Conservation (phyloP, 345 rosid genomes). For the Pseudoturritis turrita region DNA sequence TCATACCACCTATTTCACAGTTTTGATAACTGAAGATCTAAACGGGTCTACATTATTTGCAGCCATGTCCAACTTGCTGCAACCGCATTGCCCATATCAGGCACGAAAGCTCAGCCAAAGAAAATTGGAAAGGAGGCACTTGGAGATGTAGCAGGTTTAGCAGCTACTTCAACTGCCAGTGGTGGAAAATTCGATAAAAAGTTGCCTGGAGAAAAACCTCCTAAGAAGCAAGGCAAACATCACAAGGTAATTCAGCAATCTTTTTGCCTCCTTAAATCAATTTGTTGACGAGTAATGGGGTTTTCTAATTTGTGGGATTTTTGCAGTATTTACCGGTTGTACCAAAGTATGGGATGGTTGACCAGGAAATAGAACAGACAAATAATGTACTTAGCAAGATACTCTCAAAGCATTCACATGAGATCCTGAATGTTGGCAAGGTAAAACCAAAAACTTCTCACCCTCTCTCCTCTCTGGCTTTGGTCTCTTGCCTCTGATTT, state of each 20-base stretch:
- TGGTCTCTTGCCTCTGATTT: neutral
- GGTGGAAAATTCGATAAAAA: constrained; percentile 96
- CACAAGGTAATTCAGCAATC: constrained; percentile 57
- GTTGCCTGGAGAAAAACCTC: constrained; percentile 78
- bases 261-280: neutral
- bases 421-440: constrained; percentile 79
- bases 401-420: constrained; percentile 79
- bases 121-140: constrained; percentile 67
- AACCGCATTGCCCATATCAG: constrained; percentile 79
- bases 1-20: neutral
- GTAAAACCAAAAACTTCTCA: constrained; percentile 31
- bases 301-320: neutral
- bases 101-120: constrained; percentile 58
- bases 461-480: neutral
- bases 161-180: constrained; percentile 84
- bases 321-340: constrained; percentile 80
- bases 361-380: constrained; percentile 73
- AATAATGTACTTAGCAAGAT: constrained; percentile 74
- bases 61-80: constrained; percentile 94
- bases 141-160: constrained; percentile 83
- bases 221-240: constrained; percentile 69
- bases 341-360: constrained; percentile 51
- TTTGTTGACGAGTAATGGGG: neutral
- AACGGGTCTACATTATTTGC: constrained; percentile 20
- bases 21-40: constrained; percentile 5